Evolutionary conservation across 257 asterid species (phyloP).

Genomic region (Plantago elongata): DNA sequence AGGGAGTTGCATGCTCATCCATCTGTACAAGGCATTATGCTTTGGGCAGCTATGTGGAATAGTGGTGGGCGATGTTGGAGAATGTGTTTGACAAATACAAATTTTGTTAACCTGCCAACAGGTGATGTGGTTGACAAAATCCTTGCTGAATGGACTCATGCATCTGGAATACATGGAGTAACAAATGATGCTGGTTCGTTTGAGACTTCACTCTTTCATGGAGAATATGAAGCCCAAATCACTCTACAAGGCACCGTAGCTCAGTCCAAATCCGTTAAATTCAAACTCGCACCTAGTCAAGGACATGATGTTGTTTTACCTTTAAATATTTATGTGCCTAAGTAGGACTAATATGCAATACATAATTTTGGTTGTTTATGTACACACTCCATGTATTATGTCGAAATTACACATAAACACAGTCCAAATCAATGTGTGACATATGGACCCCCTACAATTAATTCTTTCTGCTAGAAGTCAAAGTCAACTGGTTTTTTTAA

Average conservation of each 20-base stretch:
- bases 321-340: too few species aligned
- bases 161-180: constrained; percentile 12
- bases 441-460: too few species aligned
- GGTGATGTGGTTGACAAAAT: constrained; percentile 32
- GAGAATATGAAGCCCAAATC: constrained; percentile 27
- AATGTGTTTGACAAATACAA: constrained; percentile 33
- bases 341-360: too few species aligned
- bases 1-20: constrained; percentile 25
- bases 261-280: too few species aligned
- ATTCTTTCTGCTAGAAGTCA: too few species aligned
- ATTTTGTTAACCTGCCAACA: constrained; percentile 29
- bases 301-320: too few species aligned
- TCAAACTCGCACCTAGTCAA: too few species aligned
- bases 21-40: constrained; percentile 25
- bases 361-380: too few species aligned
- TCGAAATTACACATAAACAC: too few species aligned
- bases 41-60: constrained; percentile 29
- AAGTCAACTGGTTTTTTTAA: too few species aligned
- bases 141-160: constrained; percentile 16
- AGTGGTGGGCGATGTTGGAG: constrained; percentile 19
- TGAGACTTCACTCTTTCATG: constrained; percentile 30
- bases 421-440: too few species aligned
- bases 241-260: neutral
- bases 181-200: constrained; percentile 23
- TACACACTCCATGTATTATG: too few species aligned